Evolutionary conservation across 108 stramenopile genomes (phyloP).

Genomic region (Cyclotella kingstonii): DNA sequence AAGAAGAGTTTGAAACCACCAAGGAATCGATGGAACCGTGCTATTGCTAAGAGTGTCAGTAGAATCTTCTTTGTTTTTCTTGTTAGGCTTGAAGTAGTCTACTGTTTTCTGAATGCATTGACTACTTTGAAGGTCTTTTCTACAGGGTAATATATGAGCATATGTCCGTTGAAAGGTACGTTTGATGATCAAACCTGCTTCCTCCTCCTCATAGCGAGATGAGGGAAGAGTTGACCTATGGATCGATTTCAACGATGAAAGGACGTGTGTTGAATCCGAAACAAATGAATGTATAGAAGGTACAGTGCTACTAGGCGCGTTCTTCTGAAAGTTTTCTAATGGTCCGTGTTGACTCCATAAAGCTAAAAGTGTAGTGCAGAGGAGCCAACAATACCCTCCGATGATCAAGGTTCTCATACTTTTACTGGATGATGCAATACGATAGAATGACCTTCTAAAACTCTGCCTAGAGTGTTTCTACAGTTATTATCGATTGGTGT

Average conservation of each 20-base stretch:
- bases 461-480: no score
- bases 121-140: not conserved
- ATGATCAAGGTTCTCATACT: no score
- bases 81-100: not conserved
- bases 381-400: no score
- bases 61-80: not conserved
- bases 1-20: slow-evolving; percentile 33
- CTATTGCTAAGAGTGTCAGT: not conserved
- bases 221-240: not conserved
- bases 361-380: no score
- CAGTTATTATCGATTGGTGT: no score
- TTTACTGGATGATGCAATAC: no score
- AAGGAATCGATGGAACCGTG: slow-evolving; percentile 5
- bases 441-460: no score
- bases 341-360: no score
- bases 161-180: slow-evolving; percentile 4
- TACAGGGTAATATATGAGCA: slow-evolving; percentile 3
- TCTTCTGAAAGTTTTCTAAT: no score
- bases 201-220: not conserved
- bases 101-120: slow-evolving; percentile 1
- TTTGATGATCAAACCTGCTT: slow-evolving; percentile 9
- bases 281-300: not conserved
- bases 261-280: not conserved
- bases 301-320: no score
- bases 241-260: not conserved